Evolutionary conservation across 2,329 filamentous ascomycete genomes (phyloP).

Genomic region (Neonectria sp.): DNA sequence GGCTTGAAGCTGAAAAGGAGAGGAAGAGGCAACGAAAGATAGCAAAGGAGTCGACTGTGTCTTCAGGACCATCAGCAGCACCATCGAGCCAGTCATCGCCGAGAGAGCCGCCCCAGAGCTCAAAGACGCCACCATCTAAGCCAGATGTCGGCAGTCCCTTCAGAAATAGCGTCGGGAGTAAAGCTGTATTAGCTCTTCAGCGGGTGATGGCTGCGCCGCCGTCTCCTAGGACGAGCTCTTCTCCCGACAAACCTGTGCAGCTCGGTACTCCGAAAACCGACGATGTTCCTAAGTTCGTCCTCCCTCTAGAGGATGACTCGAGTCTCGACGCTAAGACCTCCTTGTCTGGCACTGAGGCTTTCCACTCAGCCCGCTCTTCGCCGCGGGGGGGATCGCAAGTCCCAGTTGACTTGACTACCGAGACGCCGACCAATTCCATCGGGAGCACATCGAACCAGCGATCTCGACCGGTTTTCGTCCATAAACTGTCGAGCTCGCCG

Average conservation of each 20-base stretch:
- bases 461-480: conserved; percentile 34
- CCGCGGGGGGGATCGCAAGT: conserved; percentile 32
- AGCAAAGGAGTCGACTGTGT: conserved; percentile 44
- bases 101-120: conserved; percentile 27
- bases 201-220: conserved; percentile 13
- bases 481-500: conserved; percentile 33
- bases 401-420: conserved; percentile 32
- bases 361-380: conserved; percentile 43
- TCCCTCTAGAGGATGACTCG: conserved; percentile 39
- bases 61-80: conserved; percentile 29
- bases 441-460: conserved; percentile 2
- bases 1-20: conserved; percentile 56
- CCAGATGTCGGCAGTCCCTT: conserved; percentile 22
- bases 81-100: conserved; percentile 35
- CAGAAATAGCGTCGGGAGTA: conserved; percentile 20
- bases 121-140: conserved; percentile 32
- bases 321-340: conserved; percentile 38
- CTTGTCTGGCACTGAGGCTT: conserved; percentile 34
- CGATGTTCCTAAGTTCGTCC: conserved; percentile 35
- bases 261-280: conserved; percentile 26
- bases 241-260: conserved; percentile 24
- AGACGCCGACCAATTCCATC: conserved; percentile 2
- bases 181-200: conserved; percentile 9
- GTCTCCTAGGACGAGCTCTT: conserved; percentile 10
- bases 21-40: conserved; percentile 50